Evolutionary conservation across 164 flowering plant genomes (phyloP).

Genomic region (Santalum album): DNA sequence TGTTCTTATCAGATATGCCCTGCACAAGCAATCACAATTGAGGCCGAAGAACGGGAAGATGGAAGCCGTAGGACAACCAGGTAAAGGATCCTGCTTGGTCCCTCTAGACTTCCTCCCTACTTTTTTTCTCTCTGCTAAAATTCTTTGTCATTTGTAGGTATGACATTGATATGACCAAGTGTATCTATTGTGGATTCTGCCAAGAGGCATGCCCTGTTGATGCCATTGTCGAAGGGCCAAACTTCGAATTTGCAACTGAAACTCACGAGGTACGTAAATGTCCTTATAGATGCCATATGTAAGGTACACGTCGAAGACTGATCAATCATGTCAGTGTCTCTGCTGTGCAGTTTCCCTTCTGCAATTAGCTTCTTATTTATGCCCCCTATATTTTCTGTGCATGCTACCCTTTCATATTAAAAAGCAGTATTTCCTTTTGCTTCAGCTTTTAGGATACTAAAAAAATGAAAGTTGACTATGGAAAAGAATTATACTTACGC

Average conservation of each 20-base stretch:
- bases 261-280: constrained; percentile 77
- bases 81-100: constrained; percentile 21
- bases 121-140: background rate
- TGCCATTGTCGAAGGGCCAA: constrained; percentile 99
- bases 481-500: background rate
- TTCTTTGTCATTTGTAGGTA: constrained; percentile 41
- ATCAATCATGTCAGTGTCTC: background rate
- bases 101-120: no score
- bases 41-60: constrained; percentile 98
- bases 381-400: no score
- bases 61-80: constrained; percentile 98
- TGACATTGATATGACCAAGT: constrained; percentile 99
- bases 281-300: no score
- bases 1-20: constrained; percentile 70
- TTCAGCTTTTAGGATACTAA: background rate
- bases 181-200: constrained; percentile 99
- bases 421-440: no score
- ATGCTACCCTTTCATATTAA: no score
- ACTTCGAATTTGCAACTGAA: constrained; percentile 94
- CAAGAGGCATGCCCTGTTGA: constrained; percentile 99
- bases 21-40: constrained; percentile 98
- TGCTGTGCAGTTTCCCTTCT: background rate
- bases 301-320: no score
- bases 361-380: no score
- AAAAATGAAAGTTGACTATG: background rate